Conservation (phyloP, 2,329 filamentous ascomycete genomes). For the Didymella pinodella region DNA sequence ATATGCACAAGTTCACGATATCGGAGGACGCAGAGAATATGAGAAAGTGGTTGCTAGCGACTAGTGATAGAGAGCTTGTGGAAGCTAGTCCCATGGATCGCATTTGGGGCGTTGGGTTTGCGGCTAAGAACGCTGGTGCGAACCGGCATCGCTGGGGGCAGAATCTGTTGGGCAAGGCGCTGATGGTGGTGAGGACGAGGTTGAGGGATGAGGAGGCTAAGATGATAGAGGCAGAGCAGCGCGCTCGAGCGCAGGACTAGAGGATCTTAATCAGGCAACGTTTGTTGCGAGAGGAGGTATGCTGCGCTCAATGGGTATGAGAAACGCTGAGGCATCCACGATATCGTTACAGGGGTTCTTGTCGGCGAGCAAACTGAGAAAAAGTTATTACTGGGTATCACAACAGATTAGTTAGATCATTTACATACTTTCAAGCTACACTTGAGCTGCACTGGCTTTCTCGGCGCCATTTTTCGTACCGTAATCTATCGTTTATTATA, state of each 20-base stretch:
- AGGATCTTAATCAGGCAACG: not conserved
- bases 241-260: not conserved
- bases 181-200: slow-evolving; percentile 65
- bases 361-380: not conserved
- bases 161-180: slow-evolving; percentile 69
- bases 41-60: slow-evolving; percentile 61
- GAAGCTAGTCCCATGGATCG: slow-evolving; percentile 62
- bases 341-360: not conserved
- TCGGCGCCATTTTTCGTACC: slow-evolving; percentile 16
- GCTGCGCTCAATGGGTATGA: too few species aligned
- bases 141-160: slow-evolving; percentile 65
- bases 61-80: slow-evolving; percentile 67
- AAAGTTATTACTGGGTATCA: slow-evolving; percentile 1
- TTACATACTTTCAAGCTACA: slow-evolving; percentile 2
- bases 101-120: slow-evolving; percentile 73
- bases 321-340: too few species aligned
- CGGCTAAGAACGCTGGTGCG: slow-evolving; percentile 57
- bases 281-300: too few species aligned
- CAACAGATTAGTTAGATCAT: slow-evolving; percentile 3
- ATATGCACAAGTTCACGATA: slow-evolving; percentile 66
- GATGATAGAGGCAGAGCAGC: not conserved
- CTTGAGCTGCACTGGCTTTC: slow-evolving; percentile 5
- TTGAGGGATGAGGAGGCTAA: slow-evolving; percentile 54
- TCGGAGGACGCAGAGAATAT: slow-evolving; percentile 54
- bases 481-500: slow-evolving; percentile 13